Conservation (phyloP, 768 basidiomycete genomes). For the Lentinula sp. region DNA sequence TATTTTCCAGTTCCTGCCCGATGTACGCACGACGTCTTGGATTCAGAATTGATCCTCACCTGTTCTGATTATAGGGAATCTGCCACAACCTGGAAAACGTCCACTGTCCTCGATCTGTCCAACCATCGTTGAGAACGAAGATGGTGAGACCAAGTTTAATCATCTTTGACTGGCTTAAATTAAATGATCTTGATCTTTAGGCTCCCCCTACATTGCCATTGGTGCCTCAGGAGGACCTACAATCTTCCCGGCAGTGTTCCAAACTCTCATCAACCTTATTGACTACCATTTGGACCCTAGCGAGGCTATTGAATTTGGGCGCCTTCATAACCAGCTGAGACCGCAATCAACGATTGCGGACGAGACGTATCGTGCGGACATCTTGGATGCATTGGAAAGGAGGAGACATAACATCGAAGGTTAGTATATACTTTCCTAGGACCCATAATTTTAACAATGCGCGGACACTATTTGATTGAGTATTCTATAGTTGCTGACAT, state of each 20-base stretch:
- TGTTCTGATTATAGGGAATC: conserved; percentile 40
- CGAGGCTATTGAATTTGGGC: conserved; percentile 75
- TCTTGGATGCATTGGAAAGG: conserved; percentile 49
- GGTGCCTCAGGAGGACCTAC: conserved; percentile 64
- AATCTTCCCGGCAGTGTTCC: conserved; percentile 56
- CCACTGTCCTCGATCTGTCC: conserved; percentile 63
- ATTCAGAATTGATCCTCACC: not conserved
- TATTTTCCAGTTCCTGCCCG: not conserved
- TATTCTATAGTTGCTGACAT: conserved; percentile 34
- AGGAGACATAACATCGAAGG: conserved; percentile 72
- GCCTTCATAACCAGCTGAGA: conserved; percentile 84
- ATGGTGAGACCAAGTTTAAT: conserved; percentile 24
- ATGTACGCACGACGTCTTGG: not conserved
- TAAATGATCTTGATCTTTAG: not conserved
- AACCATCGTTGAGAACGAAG: conserved; percentile 48
- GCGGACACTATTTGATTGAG: not conserved
- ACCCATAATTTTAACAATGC: too few species aligned
- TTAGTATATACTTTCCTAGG: conserved; percentile 21
- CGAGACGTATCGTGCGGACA: conserved; percentile 44
- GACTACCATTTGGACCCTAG: conserved; percentile 65
- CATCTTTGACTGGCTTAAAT: not conserved
- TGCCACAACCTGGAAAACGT: conserved; percentile 61
- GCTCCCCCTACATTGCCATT: conserved; percentile 43
- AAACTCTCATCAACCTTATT: conserved; percentile 46
- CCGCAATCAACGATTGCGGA: conserved; percentile 62